Percentiles rank a stretch among this genome's conserved stretches.
Conservation (phyloP, 768 basidiomycete genomes). For the Strobilomyces confusus region DNA sequence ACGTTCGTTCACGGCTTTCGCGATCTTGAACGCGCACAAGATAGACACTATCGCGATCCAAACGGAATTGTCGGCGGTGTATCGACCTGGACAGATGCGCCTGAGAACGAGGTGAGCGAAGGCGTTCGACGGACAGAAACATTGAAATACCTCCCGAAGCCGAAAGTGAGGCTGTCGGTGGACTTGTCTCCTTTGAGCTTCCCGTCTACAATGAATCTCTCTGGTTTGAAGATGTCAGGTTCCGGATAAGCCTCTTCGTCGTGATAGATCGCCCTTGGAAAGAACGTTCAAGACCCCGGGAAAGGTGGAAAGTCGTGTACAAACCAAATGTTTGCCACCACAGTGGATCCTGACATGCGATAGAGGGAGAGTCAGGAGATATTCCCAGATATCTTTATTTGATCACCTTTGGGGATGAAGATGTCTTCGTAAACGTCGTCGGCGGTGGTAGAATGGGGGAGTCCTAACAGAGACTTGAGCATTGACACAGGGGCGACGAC, state of each 20-base stretch:
- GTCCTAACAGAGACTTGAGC: constrained; percentile 1
- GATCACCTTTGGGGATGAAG: constrained; percentile 3
- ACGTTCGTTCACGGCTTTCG: constrained; percentile 18
- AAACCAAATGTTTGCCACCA: constrained; percentile 20
- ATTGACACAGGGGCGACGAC: no score
- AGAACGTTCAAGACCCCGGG: neutral
- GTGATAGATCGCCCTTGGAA: constrained; percentile 13
- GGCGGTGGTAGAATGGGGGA: constrained; percentile 8
- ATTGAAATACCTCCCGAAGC: constrained; percentile 20
- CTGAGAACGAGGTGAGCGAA: constrained; percentile 8
- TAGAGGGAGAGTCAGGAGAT: neutral
- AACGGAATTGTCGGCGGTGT: constrained; percentile 28
- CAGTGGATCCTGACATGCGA: constrained; percentile 11
- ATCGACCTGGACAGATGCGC: constrained; percentile 31
- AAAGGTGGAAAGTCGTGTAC: neutral
- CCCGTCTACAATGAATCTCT: constrained; percentile 26
- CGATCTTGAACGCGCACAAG: constrained; percentile 26
- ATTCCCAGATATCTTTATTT: neutral
- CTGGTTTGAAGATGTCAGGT: constrained; percentile 8
- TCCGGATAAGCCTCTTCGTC: constrained; percentile 13
- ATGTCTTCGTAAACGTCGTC: neutral
- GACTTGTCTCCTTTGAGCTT: neutral
- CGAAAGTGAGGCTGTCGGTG: neutral
- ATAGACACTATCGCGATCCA: constrained; percentile 29
- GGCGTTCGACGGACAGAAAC: neutral